phyloP scores from a whole-genome alignment of 192 early-diverging fungal genomes.

The Coemansia asiatica region DNA sequence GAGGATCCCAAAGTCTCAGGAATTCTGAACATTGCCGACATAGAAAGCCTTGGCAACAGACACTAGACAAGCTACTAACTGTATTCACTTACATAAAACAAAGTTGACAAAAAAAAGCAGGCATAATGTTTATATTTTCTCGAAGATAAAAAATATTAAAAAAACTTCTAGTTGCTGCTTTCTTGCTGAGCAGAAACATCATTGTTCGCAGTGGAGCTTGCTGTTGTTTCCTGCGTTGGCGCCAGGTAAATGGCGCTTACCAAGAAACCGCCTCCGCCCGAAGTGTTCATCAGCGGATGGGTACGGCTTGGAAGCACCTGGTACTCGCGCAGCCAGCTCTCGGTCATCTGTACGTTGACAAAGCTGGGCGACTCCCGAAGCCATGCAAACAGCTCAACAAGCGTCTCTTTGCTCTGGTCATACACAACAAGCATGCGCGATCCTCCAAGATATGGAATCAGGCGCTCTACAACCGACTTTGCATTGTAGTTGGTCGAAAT shows the following conservation, averaged over 20 bases:
- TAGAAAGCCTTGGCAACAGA: slow-evolving; percentile 30
- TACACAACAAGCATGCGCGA: slow-evolving; percentile 87
- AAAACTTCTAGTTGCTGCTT: too few species aligned
- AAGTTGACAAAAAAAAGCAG: too few species aligned
- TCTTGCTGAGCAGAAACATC: too few species aligned
- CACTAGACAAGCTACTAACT: not conserved
- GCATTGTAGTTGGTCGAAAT: slow-evolving; percentile 78
- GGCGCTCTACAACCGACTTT: slow-evolving; percentile 67
- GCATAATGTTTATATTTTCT: too few species aligned
- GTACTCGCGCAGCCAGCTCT: slow-evolving; percentile 89
- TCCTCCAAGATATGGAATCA: slow-evolving; percentile 75
- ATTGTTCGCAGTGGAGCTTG: not conserved
- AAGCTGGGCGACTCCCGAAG: slow-evolving; percentile 70
- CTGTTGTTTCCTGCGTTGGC: not conserved
- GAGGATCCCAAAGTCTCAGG: slow-evolving; percentile 28
- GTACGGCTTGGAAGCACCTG: slow-evolving; percentile 80
- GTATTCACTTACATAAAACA: too few species aligned
- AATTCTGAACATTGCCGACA: slow-evolving; percentile 37
- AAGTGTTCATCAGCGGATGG: slow-evolving; percentile 77
- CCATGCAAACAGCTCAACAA: slow-evolving; percentile 63
- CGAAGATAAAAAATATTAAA: too few species aligned
- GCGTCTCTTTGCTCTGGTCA: slow-evolving; percentile 64
- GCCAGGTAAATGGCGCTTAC: slow-evolving; percentile 63
- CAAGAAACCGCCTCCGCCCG: slow-evolving; percentile 70
- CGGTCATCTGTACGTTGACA: slow-evolving; percentile 82